phyloP scores from a whole-genome alignment of 768 basidiomycete species.

The Tricholoma bakamatsutake region DNA sequence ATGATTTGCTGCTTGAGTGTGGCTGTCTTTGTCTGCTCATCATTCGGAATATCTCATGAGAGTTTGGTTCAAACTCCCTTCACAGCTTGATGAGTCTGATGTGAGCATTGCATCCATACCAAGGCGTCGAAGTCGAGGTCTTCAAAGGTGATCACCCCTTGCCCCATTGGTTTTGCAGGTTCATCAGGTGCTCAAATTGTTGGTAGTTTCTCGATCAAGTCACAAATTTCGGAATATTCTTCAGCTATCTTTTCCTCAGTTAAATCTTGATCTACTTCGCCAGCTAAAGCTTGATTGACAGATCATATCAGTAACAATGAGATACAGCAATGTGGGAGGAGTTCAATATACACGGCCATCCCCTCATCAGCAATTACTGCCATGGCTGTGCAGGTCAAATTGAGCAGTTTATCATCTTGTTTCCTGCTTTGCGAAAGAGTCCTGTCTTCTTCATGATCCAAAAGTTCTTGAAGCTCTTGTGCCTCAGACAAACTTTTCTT shows the following conservation, averaged over 20 bases:
- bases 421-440: not conserved
- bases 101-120: conserved; percentile 5
- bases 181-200: not conserved
- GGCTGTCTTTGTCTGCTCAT: not conserved
- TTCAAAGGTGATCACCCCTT: not conserved
- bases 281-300: not conserved
- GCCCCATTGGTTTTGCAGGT: not conserved
- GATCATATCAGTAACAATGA: conserved; percentile 16
- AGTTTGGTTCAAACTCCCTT: conserved; percentile 6
- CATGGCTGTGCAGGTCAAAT: conserved; percentile 2
- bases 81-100: conserved; percentile 13
- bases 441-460: not conserved
- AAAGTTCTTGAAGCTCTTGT: not conserved
- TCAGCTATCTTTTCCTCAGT: not conserved
- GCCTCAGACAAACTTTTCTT: not conserved
- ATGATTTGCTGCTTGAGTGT: conserved; percentile 5
- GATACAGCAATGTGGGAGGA: not conserved
- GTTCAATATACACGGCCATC: conserved; percentile 1
- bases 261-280: conserved; percentile 6
- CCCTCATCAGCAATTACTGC: conserved; percentile 4
- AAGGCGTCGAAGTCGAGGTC: conserved; percentile 12
- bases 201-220: not conserved
- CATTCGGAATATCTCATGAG: not conserved
- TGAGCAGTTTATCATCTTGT: not conserved
- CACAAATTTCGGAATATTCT: not conserved